Conservation (phyloP, 306 rosid genomes). For the Alnus rubra region DNA sequence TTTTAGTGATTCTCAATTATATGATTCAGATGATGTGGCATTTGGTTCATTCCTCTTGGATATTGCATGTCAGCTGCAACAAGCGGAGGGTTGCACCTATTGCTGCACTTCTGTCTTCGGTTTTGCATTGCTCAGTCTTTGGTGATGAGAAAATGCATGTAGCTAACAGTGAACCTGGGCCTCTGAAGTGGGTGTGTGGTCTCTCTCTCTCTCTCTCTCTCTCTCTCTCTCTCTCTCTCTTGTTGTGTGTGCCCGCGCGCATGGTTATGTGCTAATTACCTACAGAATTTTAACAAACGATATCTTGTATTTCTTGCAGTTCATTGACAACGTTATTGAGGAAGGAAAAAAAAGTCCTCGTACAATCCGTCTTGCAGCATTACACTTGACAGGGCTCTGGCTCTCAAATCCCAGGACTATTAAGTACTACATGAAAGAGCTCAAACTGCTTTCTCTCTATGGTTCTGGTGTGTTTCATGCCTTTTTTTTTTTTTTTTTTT, state of each 20-base stretch:
- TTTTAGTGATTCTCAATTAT: constrained; percentile 25
- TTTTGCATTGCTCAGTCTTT: constrained; percentile 80
- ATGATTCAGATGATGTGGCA: constrained; percentile 79
- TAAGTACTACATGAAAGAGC: constrained; percentile 77
- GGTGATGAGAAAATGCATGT: constrained; percentile 79
- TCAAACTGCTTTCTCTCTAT: constrained; percentile 76
- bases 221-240: constrained; percentile 25
- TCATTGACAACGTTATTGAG: constrained; percentile 74
- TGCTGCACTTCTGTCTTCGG: constrained; percentile 91
- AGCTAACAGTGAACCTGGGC: constrained; percentile 62
- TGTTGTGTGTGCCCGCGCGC: background rate
- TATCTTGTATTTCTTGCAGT: constrained; percentile 49
- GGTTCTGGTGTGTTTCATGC: constrained; percentile 70
- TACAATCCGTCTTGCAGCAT: constrained; percentile 94
- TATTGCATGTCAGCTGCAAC: constrained; percentile 87
- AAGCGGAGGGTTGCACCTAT: constrained; percentile 91
- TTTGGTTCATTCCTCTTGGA: constrained; percentile 91
- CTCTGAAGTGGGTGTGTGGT: constrained; percentile 87
- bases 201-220: constrained; percentile 36
- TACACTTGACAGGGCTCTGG: constrained; percentile 90
- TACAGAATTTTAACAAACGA: constrained; percentile 10
- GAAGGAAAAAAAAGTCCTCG: constrained; percentile 97
- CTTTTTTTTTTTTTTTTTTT: background rate
- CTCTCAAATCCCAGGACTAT: constrained; percentile 72
- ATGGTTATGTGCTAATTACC: constrained; percentile 14